phyloP scores from a whole-genome alignment of 805 yeast genomes.

The Starmerella bombi region DNA sequence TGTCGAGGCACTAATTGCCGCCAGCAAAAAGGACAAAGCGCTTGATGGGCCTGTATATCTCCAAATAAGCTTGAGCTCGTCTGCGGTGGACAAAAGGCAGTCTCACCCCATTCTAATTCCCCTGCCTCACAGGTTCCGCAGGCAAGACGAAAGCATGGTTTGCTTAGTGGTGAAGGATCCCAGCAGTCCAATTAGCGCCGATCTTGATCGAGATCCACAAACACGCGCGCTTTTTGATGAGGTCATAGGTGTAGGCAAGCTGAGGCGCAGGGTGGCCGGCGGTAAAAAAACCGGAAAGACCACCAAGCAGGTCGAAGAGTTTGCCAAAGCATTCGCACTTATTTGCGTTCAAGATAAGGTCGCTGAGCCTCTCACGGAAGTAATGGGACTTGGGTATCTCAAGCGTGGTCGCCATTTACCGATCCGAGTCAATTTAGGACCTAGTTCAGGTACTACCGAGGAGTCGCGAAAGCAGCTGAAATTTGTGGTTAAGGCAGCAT shows the following conservation, averaged over 20 bases:
- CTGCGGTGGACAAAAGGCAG: conserved; percentile 13
- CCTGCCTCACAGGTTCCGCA: conserved; percentile 18
- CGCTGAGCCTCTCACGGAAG: conserved; percentile 17
- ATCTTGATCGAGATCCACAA: conserved; percentile 1
- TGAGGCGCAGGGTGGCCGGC: conserved; percentile 18
- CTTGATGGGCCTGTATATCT: conserved; percentile 19
- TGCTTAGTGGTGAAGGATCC: conserved; percentile 23
- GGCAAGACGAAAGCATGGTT: conserved; percentile 15
- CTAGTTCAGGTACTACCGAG: not conserved
- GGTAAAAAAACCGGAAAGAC: conserved; percentile 13
- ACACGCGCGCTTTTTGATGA: conserved; percentile 20
- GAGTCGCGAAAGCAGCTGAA: conserved; percentile 6
- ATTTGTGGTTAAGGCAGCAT: conserved; percentile 4
- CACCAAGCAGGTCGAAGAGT: conserved; percentile 16
- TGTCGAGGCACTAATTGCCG: conserved; percentile 15
- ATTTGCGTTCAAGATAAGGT: conserved; percentile 21
- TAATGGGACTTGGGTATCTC: conserved; percentile 19
- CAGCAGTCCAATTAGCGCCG: conserved; percentile 2
- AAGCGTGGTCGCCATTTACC: conserved; percentile 19
- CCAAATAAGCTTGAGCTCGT: conserved; percentile 11
- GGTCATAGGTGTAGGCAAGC: conserved; percentile 22
- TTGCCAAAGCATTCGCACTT: conserved; percentile 16
- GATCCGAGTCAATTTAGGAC: conserved; percentile 10
- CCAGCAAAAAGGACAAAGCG: conserved; percentile 11
- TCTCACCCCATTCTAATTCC: conserved; percentile 18